Conservation (phyloP, 805 yeast genomes). For the Zygoascus bituminiphila region DNA sequence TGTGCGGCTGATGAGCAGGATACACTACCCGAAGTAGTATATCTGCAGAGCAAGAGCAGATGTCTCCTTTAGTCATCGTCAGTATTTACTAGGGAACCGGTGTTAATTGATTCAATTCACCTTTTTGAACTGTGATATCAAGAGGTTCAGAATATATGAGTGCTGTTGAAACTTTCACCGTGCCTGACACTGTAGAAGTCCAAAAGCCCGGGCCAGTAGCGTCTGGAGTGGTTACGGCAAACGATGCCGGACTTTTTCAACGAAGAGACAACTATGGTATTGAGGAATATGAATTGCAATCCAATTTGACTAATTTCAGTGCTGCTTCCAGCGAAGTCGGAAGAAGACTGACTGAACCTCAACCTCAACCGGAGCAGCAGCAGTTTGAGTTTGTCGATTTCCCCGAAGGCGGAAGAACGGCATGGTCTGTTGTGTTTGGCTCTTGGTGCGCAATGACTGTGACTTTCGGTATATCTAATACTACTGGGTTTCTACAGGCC, state of each 20-base stretch:
- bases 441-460: conserved; percentile 50
- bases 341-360: background rate
- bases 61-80: no score
- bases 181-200: background rate
- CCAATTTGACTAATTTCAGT: background rate
- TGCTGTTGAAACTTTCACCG: background rate
- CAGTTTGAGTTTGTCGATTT: conserved; percentile 8
- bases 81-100: background rate
- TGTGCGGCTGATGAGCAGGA: conserved; percentile 42
- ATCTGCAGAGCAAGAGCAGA: no score
- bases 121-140: background rate
- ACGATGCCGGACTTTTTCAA: background rate
- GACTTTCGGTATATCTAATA: conserved; percentile 57
- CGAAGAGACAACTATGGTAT: background rate
- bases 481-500: conserved; percentile 61
- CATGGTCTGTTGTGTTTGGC: conserved; percentile 48
- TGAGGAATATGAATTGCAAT: background rate
- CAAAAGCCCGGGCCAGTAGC: background rate
- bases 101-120: background rate
- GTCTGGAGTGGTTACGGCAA: background rate
- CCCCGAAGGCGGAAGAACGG: conserved; percentile 49
- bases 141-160: background rate
- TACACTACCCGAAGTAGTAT: conserved; percentile 39
- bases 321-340: background rate
- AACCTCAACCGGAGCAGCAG: no score